Conservation (phyloP, 331 rosid genomes). For the Pyrus hybrid region DNA sequence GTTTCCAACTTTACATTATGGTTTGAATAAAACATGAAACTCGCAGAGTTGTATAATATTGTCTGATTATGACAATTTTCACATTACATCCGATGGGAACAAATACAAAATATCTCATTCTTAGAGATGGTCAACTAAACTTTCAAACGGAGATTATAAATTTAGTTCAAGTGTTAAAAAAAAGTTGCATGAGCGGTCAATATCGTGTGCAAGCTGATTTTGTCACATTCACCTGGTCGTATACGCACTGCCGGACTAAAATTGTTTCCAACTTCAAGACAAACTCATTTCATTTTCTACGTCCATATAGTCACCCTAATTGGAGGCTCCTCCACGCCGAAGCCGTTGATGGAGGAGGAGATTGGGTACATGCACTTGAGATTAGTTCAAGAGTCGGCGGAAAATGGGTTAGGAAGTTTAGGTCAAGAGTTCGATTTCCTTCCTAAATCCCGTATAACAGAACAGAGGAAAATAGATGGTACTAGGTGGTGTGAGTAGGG, state of each 20-base stretch:
- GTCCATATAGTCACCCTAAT: neutral
- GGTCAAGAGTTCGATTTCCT: no score
- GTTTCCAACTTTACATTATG: neutral
- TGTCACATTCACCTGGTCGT: neutral
- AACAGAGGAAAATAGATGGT: no score
- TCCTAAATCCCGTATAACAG: no score
- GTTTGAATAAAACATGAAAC: no score
- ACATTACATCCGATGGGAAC: accelerated
- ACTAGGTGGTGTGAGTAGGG: neutral
- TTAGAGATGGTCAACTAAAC: neutral
- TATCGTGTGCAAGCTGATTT: neutral
- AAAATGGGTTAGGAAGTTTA: no score
- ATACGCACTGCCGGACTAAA: no score
- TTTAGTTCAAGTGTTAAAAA: neutral
- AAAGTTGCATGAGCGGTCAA: neutral
- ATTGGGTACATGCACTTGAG: neutral
- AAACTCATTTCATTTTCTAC: no score
- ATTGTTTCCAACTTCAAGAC: no score
- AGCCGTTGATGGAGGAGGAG: neutral
- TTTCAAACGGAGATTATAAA: neutral
- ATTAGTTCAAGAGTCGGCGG: neutral
- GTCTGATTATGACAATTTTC: neutral
- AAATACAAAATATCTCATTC: neutral
- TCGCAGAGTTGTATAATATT: accelerated
- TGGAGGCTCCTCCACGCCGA: neutral